A percentile compares a stretch with the other conserved stretches of the same genome.
Evolutionary conservation across 2,329 filamentous ascomycete genomes (phyloP).

Genomic region (Botrytis fragariae): DNA sequence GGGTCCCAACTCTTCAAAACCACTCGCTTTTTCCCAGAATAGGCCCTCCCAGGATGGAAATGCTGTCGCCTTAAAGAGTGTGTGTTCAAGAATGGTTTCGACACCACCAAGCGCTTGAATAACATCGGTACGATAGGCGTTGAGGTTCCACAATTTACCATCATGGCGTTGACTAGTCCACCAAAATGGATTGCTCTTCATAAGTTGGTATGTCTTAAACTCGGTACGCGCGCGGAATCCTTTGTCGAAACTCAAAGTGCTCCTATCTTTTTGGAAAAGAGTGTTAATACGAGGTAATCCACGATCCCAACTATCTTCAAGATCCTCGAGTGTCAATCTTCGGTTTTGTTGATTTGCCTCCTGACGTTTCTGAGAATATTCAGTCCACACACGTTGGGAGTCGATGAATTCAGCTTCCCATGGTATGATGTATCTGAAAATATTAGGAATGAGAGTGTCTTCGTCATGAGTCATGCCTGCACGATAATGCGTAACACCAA

Average conservation of each 20-base stretch:
- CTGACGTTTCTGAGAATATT: constrained; percentile 95
- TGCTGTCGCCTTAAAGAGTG: constrained; percentile 92
- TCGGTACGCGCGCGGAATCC: constrained; percentile 93
- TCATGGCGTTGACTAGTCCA: constrained; percentile 98
- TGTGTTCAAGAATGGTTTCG: constrained; percentile 96
- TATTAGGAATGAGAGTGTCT: constrained; percentile 96
- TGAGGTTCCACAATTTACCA: constrained; percentile 95
- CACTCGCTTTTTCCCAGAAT: constrained; percentile 72
- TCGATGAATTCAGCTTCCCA: constrained; percentile 99
- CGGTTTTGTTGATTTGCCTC: constrained; percentile 98
- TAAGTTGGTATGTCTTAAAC: constrained; percentile 97
- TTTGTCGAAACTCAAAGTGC: constrained; percentile 96
- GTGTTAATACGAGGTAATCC: constrained; percentile 98
- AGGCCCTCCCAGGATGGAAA: constrained; percentile 97
- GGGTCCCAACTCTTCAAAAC: constrained; percentile 42
- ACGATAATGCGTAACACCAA: constrained; percentile 93
- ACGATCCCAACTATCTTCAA: constrained; percentile 98
- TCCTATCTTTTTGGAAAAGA: constrained; percentile 96
- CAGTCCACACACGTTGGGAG: constrained; percentile 97
- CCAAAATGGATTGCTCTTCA: constrained; percentile 99
- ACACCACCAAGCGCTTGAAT: constrained; percentile 92
- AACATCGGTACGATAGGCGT: constrained; percentile 92
- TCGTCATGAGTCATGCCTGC: constrained; percentile 98
- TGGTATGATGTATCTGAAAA: constrained; percentile 98
- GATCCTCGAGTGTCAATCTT: constrained; percentile 87